These are phyloP conservation scores for Aegilops tauschii DNA, from an alignment of 176 grass and related monocot genomes.

Conservation along the genomic window DNA sequence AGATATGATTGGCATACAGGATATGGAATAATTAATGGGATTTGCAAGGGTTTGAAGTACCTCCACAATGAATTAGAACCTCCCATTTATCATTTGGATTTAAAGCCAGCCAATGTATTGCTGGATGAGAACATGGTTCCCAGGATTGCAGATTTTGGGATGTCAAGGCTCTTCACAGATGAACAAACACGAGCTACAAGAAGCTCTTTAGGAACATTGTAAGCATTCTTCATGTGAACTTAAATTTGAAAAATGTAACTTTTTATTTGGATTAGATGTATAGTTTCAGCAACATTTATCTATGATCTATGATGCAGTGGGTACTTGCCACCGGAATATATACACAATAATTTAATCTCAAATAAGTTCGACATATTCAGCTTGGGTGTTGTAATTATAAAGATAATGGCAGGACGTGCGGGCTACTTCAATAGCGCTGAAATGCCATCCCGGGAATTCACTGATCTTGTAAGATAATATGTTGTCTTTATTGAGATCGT, in stretches of 20 bases:
- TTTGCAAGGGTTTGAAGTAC: background rate
- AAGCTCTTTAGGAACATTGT: background rate
- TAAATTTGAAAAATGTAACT: background rate
- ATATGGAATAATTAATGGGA: background rate
- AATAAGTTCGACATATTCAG: background rate
- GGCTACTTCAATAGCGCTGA: background rate
- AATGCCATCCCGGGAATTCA: background rate
- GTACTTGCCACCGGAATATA: background rate
- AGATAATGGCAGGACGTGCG: background rate
- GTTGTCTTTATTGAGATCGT: background rate
- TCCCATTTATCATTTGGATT: background rate
- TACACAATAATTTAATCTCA: background rate
- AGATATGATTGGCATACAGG: background rate
- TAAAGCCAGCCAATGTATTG: background rate
- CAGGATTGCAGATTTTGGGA: background rate
- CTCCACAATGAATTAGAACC: background rate
- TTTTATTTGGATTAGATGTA: background rate
- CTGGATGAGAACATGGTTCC: background rate
- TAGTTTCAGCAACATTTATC: background rate
- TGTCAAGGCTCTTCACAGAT: background rate
- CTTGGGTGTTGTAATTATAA: background rate
- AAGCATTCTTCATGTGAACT: background rate
- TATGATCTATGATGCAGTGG: background rate
- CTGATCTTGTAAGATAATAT: background rate
- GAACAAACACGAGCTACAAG: background rate